These are phyloP conservation scores for Rosa rugosa DNA, from an alignment of 306 rosid genomes.

Conservation along the genomic window DNA sequence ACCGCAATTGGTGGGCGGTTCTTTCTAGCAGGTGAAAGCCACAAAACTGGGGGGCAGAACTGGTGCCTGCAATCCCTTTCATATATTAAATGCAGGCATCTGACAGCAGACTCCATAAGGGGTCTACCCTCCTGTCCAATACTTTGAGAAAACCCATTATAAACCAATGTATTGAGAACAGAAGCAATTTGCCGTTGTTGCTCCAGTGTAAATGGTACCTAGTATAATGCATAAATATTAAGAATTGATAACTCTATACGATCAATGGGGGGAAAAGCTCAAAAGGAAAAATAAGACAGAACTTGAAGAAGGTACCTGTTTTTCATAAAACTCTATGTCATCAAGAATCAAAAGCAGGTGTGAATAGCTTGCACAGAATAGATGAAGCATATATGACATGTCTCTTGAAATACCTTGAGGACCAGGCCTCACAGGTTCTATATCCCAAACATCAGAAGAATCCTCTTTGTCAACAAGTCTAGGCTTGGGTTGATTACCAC, in stretches of 20 bases:
- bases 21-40: conserved; percentile 95
- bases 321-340: conserved; percentile 97
- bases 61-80: conserved; percentile 97
- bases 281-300: conserved; percentile 11
- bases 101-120: conserved; percentile 85
- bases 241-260: conserved; percentile 13
- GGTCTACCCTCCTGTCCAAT: conserved; percentile 51
- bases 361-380: conserved; percentile 89
- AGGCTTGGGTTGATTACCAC: conserved; percentile 45
- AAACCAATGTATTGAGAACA: conserved; percentile 85
- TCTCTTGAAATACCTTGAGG: conserved; percentile 79
- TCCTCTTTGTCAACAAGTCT: conserved; percentile 42
- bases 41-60: conserved; percentile 83
- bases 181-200: conserved; percentile 83
- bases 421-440: conserved; percentile 70
- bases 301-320: conserved; percentile 56
- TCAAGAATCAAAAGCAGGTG: conserved; percentile 92
- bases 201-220: conserved; percentile 92
- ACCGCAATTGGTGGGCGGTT: conserved; percentile 80
- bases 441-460: conserved; percentile 71
- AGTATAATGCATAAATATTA: conserved; percentile 33
- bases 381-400: conserved; percentile 71
- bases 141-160: conserved; percentile 69
- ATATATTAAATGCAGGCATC: conserved; percentile 93
- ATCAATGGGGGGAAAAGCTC: conserved; percentile 4